phyloP scores from a whole-genome alignment of 2,329 filamentous ascomycete species.

The Mollisiaceae sp. region DNA sequence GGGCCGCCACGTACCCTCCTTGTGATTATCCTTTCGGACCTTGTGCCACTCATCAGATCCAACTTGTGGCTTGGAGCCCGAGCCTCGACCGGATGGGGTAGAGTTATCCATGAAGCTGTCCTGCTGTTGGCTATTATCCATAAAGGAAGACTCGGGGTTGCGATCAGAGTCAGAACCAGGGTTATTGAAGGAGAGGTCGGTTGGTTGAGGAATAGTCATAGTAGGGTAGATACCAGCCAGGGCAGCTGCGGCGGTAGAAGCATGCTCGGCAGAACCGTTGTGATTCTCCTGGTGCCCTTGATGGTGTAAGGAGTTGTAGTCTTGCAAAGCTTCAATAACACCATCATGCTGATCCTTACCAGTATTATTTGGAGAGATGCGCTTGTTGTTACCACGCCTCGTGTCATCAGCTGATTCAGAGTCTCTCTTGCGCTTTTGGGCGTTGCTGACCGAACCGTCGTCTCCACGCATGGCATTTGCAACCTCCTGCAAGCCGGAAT shows the following conservation, averaged over 20 bases:
- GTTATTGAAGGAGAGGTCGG: slow-evolving; percentile 56
- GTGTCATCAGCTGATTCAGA: slow-evolving; percentile 44
- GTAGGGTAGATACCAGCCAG: slow-evolving; percentile 49
- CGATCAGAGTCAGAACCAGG: slow-evolving; percentile 48
- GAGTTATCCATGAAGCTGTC: slow-evolving; percentile 47
- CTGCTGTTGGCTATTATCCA: slow-evolving; percentile 43
- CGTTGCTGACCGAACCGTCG: slow-evolving; percentile 29
- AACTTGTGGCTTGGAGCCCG: slow-evolving; percentile 76
- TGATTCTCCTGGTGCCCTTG: slow-evolving; percentile 49
- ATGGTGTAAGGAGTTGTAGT: slow-evolving; percentile 51
- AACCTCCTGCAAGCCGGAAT: slow-evolving; percentile 44
- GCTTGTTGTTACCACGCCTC: slow-evolving; percentile 42
- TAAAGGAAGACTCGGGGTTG: slow-evolving; percentile 46
- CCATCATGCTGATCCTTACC: slow-evolving; percentile 40
- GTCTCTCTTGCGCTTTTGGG: slow-evolving; percentile 45
- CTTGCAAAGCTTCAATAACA: slow-evolving; percentile 42
- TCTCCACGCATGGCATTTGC: slow-evolving; percentile 45
- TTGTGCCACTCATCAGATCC: slow-evolving; percentile 98
- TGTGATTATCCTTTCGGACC: slow-evolving; percentile 95
- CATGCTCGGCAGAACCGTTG: slow-evolving; percentile 56
- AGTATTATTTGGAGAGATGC: slow-evolving; percentile 40
- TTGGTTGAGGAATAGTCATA: slow-evolving; percentile 61
- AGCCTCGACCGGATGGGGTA: slow-evolving; percentile 41
- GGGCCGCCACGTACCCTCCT: slow-evolving; percentile 75
- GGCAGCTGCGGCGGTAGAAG: slow-evolving; percentile 64